Evolutionary conservation across 257 asterid species (phyloP).

Genomic region (Eustoma russellianum): DNA sequence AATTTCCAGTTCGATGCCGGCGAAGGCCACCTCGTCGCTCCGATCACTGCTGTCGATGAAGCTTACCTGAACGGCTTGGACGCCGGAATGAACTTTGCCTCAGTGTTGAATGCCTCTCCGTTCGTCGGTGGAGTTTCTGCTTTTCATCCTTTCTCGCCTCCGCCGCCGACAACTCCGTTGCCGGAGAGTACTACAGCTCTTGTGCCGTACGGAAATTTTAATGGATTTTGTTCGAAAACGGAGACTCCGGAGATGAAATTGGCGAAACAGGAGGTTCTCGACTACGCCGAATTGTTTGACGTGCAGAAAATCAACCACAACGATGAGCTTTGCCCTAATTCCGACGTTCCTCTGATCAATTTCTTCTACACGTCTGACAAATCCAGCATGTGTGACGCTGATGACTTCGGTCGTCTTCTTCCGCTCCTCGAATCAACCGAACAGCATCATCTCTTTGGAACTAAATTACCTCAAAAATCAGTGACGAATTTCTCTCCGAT

Average conservation of each 20-base stretch:
- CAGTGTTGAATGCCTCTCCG: slow-evolving; percentile 10
- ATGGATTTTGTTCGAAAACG: background rate
- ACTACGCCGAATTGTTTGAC: slow-evolving; percentile 8
- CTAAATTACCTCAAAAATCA: background rate
- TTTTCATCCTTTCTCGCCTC: slow-evolving; percentile 13
- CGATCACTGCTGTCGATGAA: slow-evolving; percentile 19
- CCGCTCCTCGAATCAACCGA: background rate
- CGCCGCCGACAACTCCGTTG: background rate
- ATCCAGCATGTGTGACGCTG: background rate
- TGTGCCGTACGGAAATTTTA: background rate
- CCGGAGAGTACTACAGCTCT: background rate
- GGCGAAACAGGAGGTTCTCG: slow-evolving; percentile 19
- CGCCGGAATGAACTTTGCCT: slow-evolving; percentile 39
- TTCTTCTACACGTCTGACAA: background rate
- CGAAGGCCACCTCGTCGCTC: slow-evolving; percentile 1
- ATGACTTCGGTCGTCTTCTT: background rate
- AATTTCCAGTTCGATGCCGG: slow-evolving; percentile 8
- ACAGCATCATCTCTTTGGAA: no score
- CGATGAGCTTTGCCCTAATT: background rate
- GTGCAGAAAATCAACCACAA: slow-evolving; percentile 7
- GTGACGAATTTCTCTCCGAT: background rate
- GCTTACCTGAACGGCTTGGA: slow-evolving; percentile 33
- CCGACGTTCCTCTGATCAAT: slow-evolving; percentile 13
- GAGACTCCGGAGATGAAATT: slow-evolving; percentile 12
- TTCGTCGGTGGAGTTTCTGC: background rate